These are phyloP conservation scores for Byssothecium circinans DNA, from an alignment of 2,329 filamentous ascomycete genomes.

Conservation along the genomic window DNA sequence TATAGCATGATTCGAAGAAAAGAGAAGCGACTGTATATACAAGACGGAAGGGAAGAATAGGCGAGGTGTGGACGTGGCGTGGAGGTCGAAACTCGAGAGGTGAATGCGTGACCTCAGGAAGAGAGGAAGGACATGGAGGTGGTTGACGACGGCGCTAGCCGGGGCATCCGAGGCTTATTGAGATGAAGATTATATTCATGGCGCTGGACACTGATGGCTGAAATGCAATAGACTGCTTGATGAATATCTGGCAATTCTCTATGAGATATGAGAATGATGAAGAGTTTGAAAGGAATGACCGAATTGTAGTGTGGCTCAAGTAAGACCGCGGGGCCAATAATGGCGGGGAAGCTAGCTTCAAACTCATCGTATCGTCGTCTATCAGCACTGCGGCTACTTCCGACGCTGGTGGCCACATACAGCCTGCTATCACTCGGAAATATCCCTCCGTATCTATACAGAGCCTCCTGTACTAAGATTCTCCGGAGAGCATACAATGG, in stretches of 20 bases:
- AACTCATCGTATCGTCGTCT: not conserved
- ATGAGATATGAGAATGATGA: too few relatives aligned
- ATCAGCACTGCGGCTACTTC: conserved; percentile 10
- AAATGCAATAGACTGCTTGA: too few relatives aligned
- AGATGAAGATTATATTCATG: too few relatives aligned
- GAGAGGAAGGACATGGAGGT: too few relatives aligned
- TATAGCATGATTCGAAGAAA: conserved; percentile 1
- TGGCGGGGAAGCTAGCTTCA: conserved; percentile 9
- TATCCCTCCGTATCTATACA: not conserved
- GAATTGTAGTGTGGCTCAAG: not conserved
- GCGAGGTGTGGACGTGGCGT: not conserved
- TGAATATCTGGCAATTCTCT: too few relatives aligned
- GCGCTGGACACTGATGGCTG: too few relatives aligned
- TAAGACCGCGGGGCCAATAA: conserved; percentile 19
- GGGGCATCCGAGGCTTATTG: conserved; percentile 1
- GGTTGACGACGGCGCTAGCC: conserved; percentile 1
- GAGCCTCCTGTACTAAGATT: too few relatives aligned
- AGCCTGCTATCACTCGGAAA: not conserved
- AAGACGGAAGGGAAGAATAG: not conserved
- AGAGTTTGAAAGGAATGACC: not conserved
- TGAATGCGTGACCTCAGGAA: not conserved
- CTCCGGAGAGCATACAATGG: too few relatives aligned
- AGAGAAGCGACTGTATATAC: not conserved
- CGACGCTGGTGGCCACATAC: conserved; percentile 1
- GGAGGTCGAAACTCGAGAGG: not conserved